Conservation (phyloP, 1,284 basidiomycete species). For the Hemileia vastatrix region DNA sequence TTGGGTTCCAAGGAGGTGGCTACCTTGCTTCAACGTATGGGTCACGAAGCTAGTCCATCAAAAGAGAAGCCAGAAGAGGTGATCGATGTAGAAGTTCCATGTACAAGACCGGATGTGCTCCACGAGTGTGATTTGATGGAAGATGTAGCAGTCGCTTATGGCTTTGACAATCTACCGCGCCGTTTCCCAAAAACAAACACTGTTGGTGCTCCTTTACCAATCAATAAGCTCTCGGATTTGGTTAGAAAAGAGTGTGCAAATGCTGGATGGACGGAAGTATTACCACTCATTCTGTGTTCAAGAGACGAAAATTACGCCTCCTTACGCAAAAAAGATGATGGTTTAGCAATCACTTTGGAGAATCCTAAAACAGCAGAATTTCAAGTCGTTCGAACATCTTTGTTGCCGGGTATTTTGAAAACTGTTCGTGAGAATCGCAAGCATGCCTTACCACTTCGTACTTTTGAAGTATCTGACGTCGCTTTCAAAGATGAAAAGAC, state of each 20-base stretch:
- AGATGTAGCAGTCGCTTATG: conserved; percentile 92
- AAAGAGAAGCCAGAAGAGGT: conserved; percentile 61
- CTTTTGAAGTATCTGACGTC: conserved; percentile 89
- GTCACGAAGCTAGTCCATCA: conserved; percentile 39
- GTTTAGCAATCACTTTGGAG: conserved; percentile 74
- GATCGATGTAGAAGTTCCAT: conserved; percentile 63
- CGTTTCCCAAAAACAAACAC: conserved; percentile 90
- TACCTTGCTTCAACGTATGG: conserved; percentile 64
- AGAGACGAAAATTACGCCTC: conserved; percentile 95
- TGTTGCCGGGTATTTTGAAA: conserved; percentile 89
- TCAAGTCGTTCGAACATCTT: conserved; percentile 90
- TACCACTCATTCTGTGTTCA: conserved; percentile 82
- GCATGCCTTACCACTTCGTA: conserved; percentile 77
- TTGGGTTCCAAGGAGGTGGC: conserved; percentile 58
- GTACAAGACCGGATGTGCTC: conserved; percentile 87
- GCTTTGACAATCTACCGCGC: conserved; percentile 89
- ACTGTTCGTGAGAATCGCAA: conserved; percentile 91
- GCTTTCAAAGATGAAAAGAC: conserved; percentile 67
- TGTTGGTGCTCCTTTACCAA: conserved; percentile 78
- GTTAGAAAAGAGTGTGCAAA: conserved; percentile 81
- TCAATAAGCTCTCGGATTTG: conserved; percentile 83
- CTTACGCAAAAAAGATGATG: conserved; percentile 75
- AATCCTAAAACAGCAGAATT: conserved; percentile 97
- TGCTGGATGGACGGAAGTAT: conserved; percentile 88
- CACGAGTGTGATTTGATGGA: conserved; percentile 99